Conservation (phyloP, 2,329 filamentous ascomycete genomes). For the Zarea fungicola region DNA sequence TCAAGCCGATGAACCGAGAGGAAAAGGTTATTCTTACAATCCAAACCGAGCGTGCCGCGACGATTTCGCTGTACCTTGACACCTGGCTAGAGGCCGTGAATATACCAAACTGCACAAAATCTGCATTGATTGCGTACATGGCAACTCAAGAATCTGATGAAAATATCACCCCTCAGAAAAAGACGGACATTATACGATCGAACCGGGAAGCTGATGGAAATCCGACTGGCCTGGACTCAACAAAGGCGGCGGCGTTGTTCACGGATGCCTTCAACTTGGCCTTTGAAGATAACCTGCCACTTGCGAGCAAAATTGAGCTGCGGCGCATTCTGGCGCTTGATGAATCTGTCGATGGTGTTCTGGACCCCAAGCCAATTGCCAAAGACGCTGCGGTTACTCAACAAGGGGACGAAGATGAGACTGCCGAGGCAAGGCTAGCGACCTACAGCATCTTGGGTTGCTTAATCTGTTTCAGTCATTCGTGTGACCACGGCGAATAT, state of each 20-base stretch:
- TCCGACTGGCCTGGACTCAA: slow-evolving; percentile 34
- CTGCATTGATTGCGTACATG: slow-evolving; percentile 49
- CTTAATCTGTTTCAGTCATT: slow-evolving; percentile 55
- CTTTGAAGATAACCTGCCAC: slow-evolving; percentile 35
- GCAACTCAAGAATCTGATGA: slow-evolving; percentile 42
- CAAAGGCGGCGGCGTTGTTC: slow-evolving; percentile 43
- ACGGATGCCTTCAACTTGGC: slow-evolving; percentile 53
- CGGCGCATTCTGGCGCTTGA: slow-evolving; percentile 49
- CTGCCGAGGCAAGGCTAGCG: slow-evolving; percentile 44
- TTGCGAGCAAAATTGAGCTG: slow-evolving; percentile 38
- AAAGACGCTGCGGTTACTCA: slow-evolving; percentile 36
- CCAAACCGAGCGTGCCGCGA: slow-evolving; percentile 47
- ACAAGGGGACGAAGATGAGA: slow-evolving; percentile 31
- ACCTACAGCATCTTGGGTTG: slow-evolving; percentile 53
- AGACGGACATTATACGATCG: slow-evolving; percentile 45
- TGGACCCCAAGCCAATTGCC: slow-evolving; percentile 49
- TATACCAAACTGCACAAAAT: slow-evolving; percentile 47
- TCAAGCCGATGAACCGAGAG: slow-evolving; percentile 47
- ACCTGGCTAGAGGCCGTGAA: slow-evolving; percentile 46
- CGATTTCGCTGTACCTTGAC: slow-evolving; percentile 49
- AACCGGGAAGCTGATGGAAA: slow-evolving; percentile 35
- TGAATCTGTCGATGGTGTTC: slow-evolving; percentile 47
- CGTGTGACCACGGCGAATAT: slow-evolving; percentile 58
- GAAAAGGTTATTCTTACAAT: slow-evolving; percentile 46
- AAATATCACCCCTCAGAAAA: slow-evolving; percentile 50